phyloP scores from a whole-genome alignment of 352 stramenopile genomes.

The Lagenidium sp. region DNA sequence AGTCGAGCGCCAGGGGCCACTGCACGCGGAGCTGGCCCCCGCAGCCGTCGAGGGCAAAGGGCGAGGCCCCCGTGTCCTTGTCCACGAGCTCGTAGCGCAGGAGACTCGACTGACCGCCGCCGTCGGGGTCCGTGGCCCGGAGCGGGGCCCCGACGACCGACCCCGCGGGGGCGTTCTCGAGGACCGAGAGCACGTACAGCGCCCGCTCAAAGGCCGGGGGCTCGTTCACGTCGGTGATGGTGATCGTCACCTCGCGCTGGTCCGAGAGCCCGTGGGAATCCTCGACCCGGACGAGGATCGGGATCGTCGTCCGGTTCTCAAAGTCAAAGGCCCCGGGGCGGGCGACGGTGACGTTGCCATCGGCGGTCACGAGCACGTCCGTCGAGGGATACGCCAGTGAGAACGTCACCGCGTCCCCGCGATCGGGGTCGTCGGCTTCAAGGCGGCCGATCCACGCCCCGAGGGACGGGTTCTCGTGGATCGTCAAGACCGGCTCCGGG shows the following conservation, averaged over 20 bases:
- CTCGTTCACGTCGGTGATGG: slow-evolving; percentile 42
- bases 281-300: slow-evolving; percentile 19
- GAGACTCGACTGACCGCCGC: slow-evolving; percentile 27
- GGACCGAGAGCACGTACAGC: slow-evolving; percentile 25
- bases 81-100: slow-evolving; percentile 37
- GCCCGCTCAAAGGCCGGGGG: slow-evolving; percentile 27
- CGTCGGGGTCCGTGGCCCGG: slow-evolving; percentile 32
- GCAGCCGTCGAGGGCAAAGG: slow-evolving; percentile 45
- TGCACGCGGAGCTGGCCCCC: slow-evolving; percentile 39
- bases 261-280: slow-evolving; percentile 24
- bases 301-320: slow-evolving; percentile 27
- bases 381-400: slow-evolving; percentile 18
- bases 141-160: slow-evolving; percentile 37
- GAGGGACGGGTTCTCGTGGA: slow-evolving; percentile 31
- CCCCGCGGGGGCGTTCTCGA: slow-evolving; percentile 26
- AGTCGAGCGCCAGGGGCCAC: slow-evolving; percentile 34
- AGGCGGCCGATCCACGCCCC: slow-evolving; percentile 33
- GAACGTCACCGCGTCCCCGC: slow-evolving; percentile 18
- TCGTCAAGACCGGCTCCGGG: slow-evolving; percentile 21
- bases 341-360: slow-evolving; percentile 30
- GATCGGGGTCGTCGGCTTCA: slow-evolving; percentile 23
- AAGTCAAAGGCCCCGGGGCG: slow-evolving; percentile 32
- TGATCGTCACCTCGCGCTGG: slow-evolving; percentile 31
- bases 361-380: slow-evolving; percentile 22
- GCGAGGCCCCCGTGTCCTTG: slow-evolving; percentile 22